Conservation (phyloP, 2,329 filamentous ascomycete genomes). For the Claviceps sorghi region DNA sequence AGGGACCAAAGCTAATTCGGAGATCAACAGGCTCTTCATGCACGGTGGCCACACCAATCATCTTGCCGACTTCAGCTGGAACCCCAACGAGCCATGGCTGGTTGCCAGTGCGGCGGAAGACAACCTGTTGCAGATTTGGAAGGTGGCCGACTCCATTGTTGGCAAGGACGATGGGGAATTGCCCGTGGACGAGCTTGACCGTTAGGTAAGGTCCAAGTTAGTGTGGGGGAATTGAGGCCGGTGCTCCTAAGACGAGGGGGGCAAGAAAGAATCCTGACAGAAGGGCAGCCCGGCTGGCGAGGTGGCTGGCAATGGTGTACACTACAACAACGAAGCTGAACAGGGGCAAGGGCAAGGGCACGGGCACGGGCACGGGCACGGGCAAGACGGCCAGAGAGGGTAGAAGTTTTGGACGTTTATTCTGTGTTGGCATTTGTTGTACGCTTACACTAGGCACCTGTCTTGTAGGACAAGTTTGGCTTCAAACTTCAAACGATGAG, state of each 20-base stretch:
- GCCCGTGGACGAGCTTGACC: slow-evolving; percentile 62
- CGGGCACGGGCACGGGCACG: too few species aligned
- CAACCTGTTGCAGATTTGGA: slow-evolving; percentile 92
- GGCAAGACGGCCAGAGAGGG: background rate
- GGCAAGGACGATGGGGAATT: slow-evolving; percentile 63
- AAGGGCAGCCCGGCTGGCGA: background rate
- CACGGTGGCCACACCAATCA: slow-evolving; percentile 97
- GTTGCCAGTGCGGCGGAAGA: slow-evolving; percentile 93
- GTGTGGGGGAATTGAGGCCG: slow-evolving; percentile 13
- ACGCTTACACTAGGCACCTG: background rate
- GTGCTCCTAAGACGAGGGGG: slow-evolving; percentile 18
- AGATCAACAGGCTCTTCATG: slow-evolving; percentile 56
- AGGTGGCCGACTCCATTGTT: slow-evolving; percentile 68
- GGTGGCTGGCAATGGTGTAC: background rate
- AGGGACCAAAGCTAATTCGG: background rate
- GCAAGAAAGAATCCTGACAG: slow-evolving; percentile 1
- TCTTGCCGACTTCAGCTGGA: slow-evolving; percentile 95
- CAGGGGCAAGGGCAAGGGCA: background rate
- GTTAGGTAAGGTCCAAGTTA: slow-evolving; percentile 29
- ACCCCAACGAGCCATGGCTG: slow-evolving; percentile 90
- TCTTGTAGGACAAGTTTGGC: too few species aligned
- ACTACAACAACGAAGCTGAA: background rate
- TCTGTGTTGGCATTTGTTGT: background rate
- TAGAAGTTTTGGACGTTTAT: background rate
- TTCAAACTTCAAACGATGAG: background rate